Percentiles rank a stretch among this genome's conserved stretches.
These are phyloP conservation scores for Didymella glomerata DNA, from an alignment of 2,329 filamentous ascomycete species.

Conservation along the genomic window DNA sequence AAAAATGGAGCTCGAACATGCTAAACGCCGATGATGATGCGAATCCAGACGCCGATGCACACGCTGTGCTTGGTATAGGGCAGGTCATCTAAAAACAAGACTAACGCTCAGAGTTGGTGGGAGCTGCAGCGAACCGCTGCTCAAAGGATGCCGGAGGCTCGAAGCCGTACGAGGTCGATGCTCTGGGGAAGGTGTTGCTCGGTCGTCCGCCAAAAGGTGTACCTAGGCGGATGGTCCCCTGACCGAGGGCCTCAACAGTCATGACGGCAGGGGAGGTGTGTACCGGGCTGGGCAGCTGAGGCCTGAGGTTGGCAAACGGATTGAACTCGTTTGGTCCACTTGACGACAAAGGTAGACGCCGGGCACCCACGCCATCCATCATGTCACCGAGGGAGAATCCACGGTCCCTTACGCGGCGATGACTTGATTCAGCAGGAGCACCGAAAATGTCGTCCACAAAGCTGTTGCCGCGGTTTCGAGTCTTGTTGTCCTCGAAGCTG, in stretches of 20 bases:
- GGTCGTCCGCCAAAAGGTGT: conserved; percentile 57
- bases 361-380: conserved; percentile 58
- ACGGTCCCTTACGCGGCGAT: conserved; percentile 66
- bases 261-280: conserved; percentile 29
- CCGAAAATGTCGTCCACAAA: conserved; percentile 58
- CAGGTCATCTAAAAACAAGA: conserved; percentile 34
- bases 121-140: conserved; percentile 48
- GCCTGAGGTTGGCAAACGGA: conserved; percentile 36
- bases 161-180: conserved; percentile 49
- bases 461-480: conserved; percentile 50
- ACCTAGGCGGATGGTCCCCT: conserved; percentile 56
- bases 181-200: conserved; percentile 59
- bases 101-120: conserved; percentile 36
- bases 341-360: conserved; percentile 63
- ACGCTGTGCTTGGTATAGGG: conserved; percentile 34
- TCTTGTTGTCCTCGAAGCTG: conserved; percentile 59
- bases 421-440: conserved; percentile 58
- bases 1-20: conserved; percentile 34
- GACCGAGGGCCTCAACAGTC: conserved; percentile 37
- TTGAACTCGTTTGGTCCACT: conserved; percentile 55
- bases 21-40: conserved; percentile 50
- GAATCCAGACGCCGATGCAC: conserved; percentile 32
- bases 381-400: conserved; percentile 69
- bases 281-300: conserved; percentile 40
- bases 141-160: conserved; percentile 51